Conservation (phyloP, 805 yeast genomes). For the Kluyveromyces wickerhamii region DNA sequence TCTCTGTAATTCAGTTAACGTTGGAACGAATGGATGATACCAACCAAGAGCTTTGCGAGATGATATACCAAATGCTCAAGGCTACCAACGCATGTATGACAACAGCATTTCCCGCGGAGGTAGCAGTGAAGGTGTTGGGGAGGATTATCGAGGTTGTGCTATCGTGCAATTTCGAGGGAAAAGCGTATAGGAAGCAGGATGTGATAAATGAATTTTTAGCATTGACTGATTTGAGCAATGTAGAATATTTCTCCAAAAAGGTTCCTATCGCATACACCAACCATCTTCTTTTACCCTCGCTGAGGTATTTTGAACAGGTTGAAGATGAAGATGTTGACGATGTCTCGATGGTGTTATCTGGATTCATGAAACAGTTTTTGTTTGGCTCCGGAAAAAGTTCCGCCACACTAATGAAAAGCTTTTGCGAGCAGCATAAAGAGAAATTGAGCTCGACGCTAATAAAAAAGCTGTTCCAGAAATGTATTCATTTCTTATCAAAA, state of each 20-base stretch:
- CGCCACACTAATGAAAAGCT: slow-evolving; percentile 14
- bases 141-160: slow-evolving; percentile 4
- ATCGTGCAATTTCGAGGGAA: neutral
- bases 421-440: slow-evolving; percentile 11
- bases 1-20: slow-evolving; percentile 19
- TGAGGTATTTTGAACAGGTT: slow-evolving; percentile 13
- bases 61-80: slow-evolving; percentile 13
- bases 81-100: slow-evolving; percentile 21
- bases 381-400: slow-evolving; percentile 15
- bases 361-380: slow-evolving; percentile 11
- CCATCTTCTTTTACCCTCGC: slow-evolving; percentile 16
- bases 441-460: slow-evolving; percentile 10
- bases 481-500: slow-evolving; percentile 18
- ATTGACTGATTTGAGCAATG: slow-evolving; percentile 16
- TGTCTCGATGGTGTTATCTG: slow-evolving; percentile 4
- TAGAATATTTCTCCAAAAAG: slow-evolving; percentile 13
- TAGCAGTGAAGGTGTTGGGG: slow-evolving; percentile 18
- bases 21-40: slow-evolving; percentile 11
- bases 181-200: neutral
- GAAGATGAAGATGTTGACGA: neutral
- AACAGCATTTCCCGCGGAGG: slow-evolving; percentile 21
- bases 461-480: slow-evolving; percentile 15
- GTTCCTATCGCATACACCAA: slow-evolving; percentile 16
- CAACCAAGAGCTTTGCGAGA: slow-evolving; percentile 10
- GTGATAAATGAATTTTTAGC: slow-evolving; percentile 16